Conservation (phyloP, 1,284 basidiomycete genomes). For the Erythrobasidium hasegawianum region DNA sequence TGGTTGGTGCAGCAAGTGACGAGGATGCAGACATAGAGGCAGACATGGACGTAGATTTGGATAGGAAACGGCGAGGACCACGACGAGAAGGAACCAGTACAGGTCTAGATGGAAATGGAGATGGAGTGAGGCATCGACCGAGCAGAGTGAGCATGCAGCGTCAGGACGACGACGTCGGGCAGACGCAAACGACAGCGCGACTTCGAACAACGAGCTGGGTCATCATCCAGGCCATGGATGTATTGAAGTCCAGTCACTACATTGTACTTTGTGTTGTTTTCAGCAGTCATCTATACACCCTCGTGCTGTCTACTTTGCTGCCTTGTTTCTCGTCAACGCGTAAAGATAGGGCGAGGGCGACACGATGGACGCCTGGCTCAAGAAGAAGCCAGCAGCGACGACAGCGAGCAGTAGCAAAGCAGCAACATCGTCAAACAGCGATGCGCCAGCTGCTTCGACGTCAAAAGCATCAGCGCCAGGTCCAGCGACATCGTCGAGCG, state of each 20-base stretch:
- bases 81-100: background rate
- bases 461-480: too few relatives aligned
- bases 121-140: background rate
- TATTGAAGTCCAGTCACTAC: too few relatives aligned
- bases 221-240: too few relatives aligned
- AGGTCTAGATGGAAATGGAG: background rate
- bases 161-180: background rate
- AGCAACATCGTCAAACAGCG: too few relatives aligned
- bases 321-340: background rate
- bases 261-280: too few relatives aligned
- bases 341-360: too few relatives aligned
- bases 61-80: too few relatives aligned
- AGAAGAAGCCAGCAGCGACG: constrained; percentile 10
- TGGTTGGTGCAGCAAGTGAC: constrained; percentile 10
- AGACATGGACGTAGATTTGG: too few relatives aligned
- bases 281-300: too few relatives aligned
- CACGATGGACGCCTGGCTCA: constrained; percentile 35
- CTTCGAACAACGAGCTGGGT: too few relatives aligned
- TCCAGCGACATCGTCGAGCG: constrained; percentile 4
- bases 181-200: background rate
- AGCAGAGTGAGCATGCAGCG: background rate
- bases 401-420: constrained; percentile 2
- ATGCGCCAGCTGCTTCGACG: constrained; percentile 9
- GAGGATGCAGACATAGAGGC: background rate
- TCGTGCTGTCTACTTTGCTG: too few relatives aligned